A percentile compares a stretch with the other conserved stretches of the same genome.
These are phyloP conservation scores for Sporisorium exsertum DNA, from an alignment of 1,284 basidiomycete species.

Conservation along the genomic window DNA sequence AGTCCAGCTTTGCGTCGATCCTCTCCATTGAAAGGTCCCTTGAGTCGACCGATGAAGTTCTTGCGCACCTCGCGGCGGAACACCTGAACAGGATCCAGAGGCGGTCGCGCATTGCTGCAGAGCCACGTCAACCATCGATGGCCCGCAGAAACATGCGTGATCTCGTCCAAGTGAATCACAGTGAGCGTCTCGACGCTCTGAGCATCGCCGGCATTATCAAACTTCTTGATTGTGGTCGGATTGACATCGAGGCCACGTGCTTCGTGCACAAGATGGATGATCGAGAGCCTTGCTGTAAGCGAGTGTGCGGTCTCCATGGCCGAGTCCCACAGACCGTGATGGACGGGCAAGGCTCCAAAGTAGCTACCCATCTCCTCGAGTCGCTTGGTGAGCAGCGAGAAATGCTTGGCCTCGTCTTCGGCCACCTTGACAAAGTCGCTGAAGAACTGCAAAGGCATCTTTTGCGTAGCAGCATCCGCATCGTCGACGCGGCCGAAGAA, in stretches of 20 bases:
- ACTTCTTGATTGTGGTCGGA: slow-evolving; percentile 83
- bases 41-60: slow-evolving; percentile 83
- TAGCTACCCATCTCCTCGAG: slow-evolving; percentile 76
- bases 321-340: slow-evolving; percentile 79
- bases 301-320: slow-evolving; percentile 80
- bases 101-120: slow-evolving; percentile 74
- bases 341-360: slow-evolving; percentile 75
- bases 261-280: slow-evolving; percentile 90
- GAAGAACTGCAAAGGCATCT: slow-evolving; percentile 66
- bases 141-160: slow-evolving; percentile 81
- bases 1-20: slow-evolving; percentile 78
- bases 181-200: slow-evolving; percentile 75
- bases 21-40: slow-evolving; percentile 84
- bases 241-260: slow-evolving; percentile 84
- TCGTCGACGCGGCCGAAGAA: slow-evolving; percentile 25
- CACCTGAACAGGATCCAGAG: slow-evolving; percentile 77
- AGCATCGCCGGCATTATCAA: slow-evolving; percentile 77
- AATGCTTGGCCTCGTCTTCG: slow-evolving; percentile 81
- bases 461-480: slow-evolving; percentile 25
- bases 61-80: slow-evolving; percentile 81
- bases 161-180: slow-evolving; percentile 76
- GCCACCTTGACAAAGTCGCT: slow-evolving; percentile 73
- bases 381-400: slow-evolving; percentile 70
- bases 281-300: slow-evolving; percentile 81
- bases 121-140: slow-evolving; percentile 87